Base-by-base conservation (phyloP, 2,329 filamentous ascomycete genomes). In the Cladobotryum protrusum region DNA sequence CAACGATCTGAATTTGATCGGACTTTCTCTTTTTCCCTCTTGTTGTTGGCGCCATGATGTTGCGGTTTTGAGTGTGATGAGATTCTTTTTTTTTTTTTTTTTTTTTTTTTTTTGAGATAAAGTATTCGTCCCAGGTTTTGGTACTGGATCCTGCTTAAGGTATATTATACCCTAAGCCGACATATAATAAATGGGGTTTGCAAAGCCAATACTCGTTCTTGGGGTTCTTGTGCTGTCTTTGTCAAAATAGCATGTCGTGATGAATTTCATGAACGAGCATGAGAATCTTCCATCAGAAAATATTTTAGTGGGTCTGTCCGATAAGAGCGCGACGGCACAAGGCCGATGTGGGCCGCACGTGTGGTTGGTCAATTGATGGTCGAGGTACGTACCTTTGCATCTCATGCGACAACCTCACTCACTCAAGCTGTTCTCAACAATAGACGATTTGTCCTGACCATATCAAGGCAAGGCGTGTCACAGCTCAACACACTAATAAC, bases 1-100 rank as follows among this genome's bases (percentile, higher is more conserved):
- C 52, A 6, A 49, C 52, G 17, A 53, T 40, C 3, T 50, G 45
- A 13, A 52, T 61, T 43, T 62, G 54, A 9, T 54, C 48, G 20
- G 61, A 57, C 55, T 61, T 67, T 56, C 62, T 63, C 54, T 64
- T 67, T 39, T 61, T 60, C 5, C 61, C 62, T 46, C 50, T 59
- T 43, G 42, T 55, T 34, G 40, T 41, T 35, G 50, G 54, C 7
- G 34, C 48, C 56, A 58, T 56, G 43, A 9, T 55, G 48, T 37
- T 33, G 32, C 18, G 3, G 15, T 37, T 17, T 29, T 13, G 14
- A 33, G 5, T 40, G 33, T 17, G 50, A 45, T 44, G 40, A 47
- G 39, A 47, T 43, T 7, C 14, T 17, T 15, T 14, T 36, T 9
- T 42, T 4, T 7, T 17, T 17, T 15, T 14, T 36, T 9, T 42